These are phyloP conservation scores for Auriscalpium microsporum DNA, from an alignment of 768 basidiomycete species.

Conservation along the genomic window DNA sequence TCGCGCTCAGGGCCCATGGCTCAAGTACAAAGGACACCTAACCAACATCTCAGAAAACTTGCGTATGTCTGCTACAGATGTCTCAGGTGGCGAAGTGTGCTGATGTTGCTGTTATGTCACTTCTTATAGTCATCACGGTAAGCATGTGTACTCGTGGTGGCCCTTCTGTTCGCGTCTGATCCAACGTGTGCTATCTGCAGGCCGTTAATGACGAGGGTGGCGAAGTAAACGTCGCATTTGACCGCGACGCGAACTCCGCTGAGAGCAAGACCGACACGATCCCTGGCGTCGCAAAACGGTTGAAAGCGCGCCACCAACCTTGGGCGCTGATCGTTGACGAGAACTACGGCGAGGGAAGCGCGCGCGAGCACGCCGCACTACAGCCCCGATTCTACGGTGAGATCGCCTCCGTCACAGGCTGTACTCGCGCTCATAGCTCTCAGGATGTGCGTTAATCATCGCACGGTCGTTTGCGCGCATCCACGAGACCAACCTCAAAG, in stretches of 20 bases:
- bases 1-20: constrained; percentile 75
- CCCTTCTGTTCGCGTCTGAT: not conserved
- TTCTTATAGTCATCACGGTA: constrained; percentile 70
- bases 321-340: constrained; percentile 96
- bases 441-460: constrained; percentile 80
- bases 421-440: not conserved
- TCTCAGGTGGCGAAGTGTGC: not conserved
- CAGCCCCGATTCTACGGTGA: constrained; percentile 91
- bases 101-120: not conserved
- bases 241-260: constrained; percentile 45
- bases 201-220: constrained; percentile 94
- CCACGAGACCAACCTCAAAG: constrained; percentile 96
- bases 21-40: constrained; percentile 97
- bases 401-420: constrained; percentile 3
- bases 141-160: constrained; percentile 3
- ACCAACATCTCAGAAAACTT: constrained; percentile 96
- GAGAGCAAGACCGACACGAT: constrained; percentile 65
- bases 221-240: constrained; percentile 85
- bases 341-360: constrained; percentile 96
- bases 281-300: constrained; percentile 82
- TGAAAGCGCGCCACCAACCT: constrained; percentile 74
- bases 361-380: constrained; percentile 94
- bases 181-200: constrained; percentile 24
- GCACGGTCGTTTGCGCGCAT: constrained; percentile 96
- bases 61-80: constrained; percentile 38